Conservation (phyloP, 495 filamentous ascomycete species). For the Aspergillus egyptiacus region DNA sequence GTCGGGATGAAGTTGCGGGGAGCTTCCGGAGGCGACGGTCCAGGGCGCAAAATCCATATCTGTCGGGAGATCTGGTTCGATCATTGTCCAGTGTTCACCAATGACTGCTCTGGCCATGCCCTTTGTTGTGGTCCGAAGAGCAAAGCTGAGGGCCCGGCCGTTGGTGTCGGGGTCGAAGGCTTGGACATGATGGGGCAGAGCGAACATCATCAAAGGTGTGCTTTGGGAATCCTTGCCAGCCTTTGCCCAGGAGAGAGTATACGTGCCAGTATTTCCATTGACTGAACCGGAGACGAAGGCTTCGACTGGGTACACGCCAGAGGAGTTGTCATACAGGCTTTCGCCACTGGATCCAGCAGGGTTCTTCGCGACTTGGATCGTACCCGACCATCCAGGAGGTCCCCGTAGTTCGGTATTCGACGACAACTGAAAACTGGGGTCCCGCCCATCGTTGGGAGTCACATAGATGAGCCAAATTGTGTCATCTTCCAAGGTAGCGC, state of each 20-base stretch:
- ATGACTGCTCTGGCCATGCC: conserved; percentile 68
- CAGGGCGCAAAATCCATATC: conserved; percentile 73
- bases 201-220: conserved; percentile 71
- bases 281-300: conserved; percentile 59
- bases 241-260: conserved; percentile 65
- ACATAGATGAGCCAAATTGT: conserved; percentile 78
- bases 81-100: conserved; percentile 73
- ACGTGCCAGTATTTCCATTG: conserved; percentile 55
- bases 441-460: conserved; percentile 42
- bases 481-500: conserved; percentile 62
- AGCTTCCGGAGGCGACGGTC: conserved; percentile 49
- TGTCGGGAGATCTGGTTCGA: conserved; percentile 64
- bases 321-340: conserved; percentile 63
- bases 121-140: conserved; percentile 80
- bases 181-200: conserved; percentile 77
- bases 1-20: conserved; percentile 43
- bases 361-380: conserved; percentile 76
- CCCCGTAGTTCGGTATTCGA: conserved; percentile 47
- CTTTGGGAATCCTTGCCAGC: conserved; percentile 45
- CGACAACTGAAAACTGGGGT: conserved; percentile 44
- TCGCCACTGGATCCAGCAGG: conserved; percentile 55
- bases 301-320: conserved; percentile 64
- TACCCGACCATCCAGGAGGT: conserved; percentile 53
- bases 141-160: conserved; percentile 49
- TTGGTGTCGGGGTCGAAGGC: conserved; percentile 62